Evolutionary conservation across 176 grass and related monocot genomes (phyloP), one percentile per base, ranked within the genome.

Genomic region (Eleusine coracana): DNA sequence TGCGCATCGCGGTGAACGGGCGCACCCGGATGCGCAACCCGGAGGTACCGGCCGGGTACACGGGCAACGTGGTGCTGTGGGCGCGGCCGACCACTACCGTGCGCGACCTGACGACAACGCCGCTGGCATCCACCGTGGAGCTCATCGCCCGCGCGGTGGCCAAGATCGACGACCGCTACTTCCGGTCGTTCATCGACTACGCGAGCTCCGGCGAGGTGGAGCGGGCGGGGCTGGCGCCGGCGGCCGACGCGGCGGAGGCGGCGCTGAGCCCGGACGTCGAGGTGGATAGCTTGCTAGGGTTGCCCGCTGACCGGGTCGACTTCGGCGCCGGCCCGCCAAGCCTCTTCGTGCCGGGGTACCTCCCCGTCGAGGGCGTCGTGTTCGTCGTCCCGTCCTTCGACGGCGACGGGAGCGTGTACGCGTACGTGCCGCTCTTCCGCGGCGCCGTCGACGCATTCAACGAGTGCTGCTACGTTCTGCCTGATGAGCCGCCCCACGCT

Each of bases 161-260:
- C 4, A 69, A 37, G 6, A 7, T 66, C 3, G 12, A 80, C 69
- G 84, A 55, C 7, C 23, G 2, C 27, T 86, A 86, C 49, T 86
- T 86, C 77, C 15, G 36, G 12, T 76, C 83, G 2, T 80, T 85
- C 58, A 10, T 85, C 38, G 59, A 59, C 61, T 85, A 77, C 67
- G 45, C 71, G 0, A 72, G 56, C 21, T 86, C 87, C 5, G 36
- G 65, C 6, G 44, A 48, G 17, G 92, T 87, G 50, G 89, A 85
- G 46, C 2, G 71, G 64, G 90, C 79, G 63, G 50, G 31, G 62
- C 34, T 87, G 18, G 79, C 60, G 51, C 62, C 86, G 37, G 59
- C 84, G 25, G 85, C 88, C 5, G 77, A 86, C 52, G 40, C 52
- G 5, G 13, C 29, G 20, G 18, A 85, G 65, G 6, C 3, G 1